phyloP scores from a whole-genome alignment of 768 basidiomycete genomes.

The Phallus indusiatus region DNA sequence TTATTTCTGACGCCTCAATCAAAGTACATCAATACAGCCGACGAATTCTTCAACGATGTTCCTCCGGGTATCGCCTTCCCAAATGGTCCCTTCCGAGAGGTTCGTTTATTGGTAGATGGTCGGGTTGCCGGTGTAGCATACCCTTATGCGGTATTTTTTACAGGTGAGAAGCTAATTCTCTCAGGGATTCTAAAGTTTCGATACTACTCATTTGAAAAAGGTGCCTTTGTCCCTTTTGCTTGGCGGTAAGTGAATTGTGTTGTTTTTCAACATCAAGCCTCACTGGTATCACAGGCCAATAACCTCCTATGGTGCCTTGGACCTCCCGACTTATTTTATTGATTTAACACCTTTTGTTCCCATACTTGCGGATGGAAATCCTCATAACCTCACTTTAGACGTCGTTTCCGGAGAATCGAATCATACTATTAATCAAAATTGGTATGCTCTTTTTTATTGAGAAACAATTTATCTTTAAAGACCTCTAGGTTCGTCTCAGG shows the following conservation, averaged over 20 bases:
- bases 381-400: constrained; percentile 65
- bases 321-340: constrained; percentile 68
- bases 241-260: constrained; percentile 42
- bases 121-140: constrained; percentile 46
- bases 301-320: constrained; percentile 65
- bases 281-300: constrained; percentile 41
- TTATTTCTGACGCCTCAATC: background rate
- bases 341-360: constrained; percentile 75
- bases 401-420: constrained; percentile 60
- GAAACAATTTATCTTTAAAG: background rate
- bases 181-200: too few relatives aligned
- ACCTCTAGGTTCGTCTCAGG: constrained; percentile 46
- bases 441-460: constrained; percentile 29
- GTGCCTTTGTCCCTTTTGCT: constrained; percentile 52
- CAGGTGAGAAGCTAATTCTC: constrained; percentile 28
- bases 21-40: constrained; percentile 61
- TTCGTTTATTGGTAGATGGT: constrained; percentile 50
- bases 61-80: constrained; percentile 39
- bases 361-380: constrained; percentile 52
- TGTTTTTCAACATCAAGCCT: background rate
- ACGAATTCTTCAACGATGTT: constrained; percentile 45
- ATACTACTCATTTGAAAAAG: background rate
- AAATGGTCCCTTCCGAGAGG: constrained; percentile 51
- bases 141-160: constrained; percentile 58
- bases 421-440: constrained; percentile 59